phyloP scores from a whole-genome alignment of 805 yeast species.

The Starmerella etchellsii region DNA sequence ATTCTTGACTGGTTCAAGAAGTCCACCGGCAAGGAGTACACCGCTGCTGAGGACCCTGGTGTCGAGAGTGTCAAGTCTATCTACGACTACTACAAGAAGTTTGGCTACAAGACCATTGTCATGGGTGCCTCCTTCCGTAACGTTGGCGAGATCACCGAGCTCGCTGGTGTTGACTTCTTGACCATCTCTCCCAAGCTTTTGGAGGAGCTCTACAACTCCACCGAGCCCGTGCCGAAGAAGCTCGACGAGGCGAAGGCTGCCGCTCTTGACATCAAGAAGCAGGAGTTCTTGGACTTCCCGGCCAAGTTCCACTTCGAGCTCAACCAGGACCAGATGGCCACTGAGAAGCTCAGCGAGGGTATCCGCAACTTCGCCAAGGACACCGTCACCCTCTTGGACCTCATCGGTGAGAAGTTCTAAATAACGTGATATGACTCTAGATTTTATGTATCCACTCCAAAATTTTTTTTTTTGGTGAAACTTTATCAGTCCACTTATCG shows the following conservation, averaged over 20 bases:
- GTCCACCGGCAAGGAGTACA: conserved; percentile 75
- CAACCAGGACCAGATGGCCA: conserved; percentile 97
- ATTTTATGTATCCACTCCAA: neutral
- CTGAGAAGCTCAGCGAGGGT: conserved; percentile 95
- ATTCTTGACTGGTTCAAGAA: conserved; percentile 98
- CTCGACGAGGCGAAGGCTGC: conserved; percentile 59
- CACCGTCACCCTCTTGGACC: conserved; percentile 49
- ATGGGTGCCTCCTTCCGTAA: conserved; percentile 99
- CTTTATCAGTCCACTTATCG: neutral
- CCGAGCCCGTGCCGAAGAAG: conserved; percentile 65
- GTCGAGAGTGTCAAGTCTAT: conserved; percentile 76
- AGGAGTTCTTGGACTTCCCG: conserved; percentile 73
- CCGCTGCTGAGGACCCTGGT: conserved; percentile 85
- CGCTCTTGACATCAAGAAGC: conserved; percentile 48
- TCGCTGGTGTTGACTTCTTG: conserved; percentile 94
- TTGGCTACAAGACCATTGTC: conserved; percentile 89
- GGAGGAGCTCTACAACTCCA: conserved; percentile 72
- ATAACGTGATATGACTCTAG: neutral
- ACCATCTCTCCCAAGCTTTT: conserved; percentile 89
- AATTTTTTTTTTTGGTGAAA: neutral
- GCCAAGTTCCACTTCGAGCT: conserved; percentile 76
- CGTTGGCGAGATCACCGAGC: conserved; percentile 83
- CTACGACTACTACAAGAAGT: conserved; percentile 97
- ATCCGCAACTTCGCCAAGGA: conserved; percentile 95
- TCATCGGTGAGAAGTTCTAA: conserved; percentile 18